Evolutionary conservation across 1,284 basidiomycete species (phyloP).

Genomic region (Leucocoprinus gongylophorus): DNA sequence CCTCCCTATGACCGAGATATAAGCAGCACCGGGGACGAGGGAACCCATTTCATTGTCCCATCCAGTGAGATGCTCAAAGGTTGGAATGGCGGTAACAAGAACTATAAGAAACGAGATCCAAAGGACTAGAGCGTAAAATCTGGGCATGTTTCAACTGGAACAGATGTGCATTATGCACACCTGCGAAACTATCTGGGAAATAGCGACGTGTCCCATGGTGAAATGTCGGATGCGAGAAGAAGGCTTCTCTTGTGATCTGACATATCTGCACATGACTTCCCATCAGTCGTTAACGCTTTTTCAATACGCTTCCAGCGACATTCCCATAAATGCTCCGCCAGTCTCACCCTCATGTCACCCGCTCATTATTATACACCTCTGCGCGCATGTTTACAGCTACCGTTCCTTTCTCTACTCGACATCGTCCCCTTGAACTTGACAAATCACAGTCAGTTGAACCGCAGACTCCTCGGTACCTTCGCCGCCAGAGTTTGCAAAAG

Average conservation of each 20-base stretch:
- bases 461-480: slow-evolving; percentile 26
- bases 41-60: slow-evolving; percentile 35
- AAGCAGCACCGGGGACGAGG: slow-evolving; percentile 42
- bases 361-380: background rate
- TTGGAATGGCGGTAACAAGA: slow-evolving; percentile 34
- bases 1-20: slow-evolving; percentile 39
- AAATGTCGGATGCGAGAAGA: slow-evolving; percentile 5
- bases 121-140: slow-evolving; percentile 19
- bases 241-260: background rate
- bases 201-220: slow-evolving; percentile 1
- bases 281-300: background rate
- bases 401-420: background rate
- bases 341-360: background rate
- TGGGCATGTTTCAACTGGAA: slow-evolving; percentile 14
- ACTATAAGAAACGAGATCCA: slow-evolving; percentile 18
- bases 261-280: slow-evolving; percentile 5
- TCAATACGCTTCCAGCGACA: background rate
- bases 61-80: slow-evolving; percentile 39
- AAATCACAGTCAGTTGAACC: slow-evolving; percentile 11
- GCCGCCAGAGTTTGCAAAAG: slow-evolving; percentile 22
- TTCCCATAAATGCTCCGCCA: slow-evolving; percentile 7
- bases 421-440: background rate
- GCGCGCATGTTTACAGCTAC: background rate
- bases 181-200: slow-evolving; percentile 2
- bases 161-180: background rate